Base-by-base conservation (phyloP, 2,329 filamentous ascomycete species). In the Epichloe gansuensis region DNA sequence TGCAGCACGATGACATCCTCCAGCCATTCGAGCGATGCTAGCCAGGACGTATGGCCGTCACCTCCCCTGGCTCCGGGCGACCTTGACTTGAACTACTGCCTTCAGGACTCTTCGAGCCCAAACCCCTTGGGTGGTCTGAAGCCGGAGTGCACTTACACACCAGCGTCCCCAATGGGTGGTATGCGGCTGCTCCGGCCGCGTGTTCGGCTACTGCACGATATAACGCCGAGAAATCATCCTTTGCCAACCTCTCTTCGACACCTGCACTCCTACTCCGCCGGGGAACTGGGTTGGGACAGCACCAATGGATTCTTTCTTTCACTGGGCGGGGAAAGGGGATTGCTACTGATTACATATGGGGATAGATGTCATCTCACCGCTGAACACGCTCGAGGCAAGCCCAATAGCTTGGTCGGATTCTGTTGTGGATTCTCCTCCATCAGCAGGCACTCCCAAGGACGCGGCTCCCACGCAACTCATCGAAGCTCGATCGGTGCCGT, bases 31-130 rank as follows among this genome's bases (percentile, higher is more conserved):
- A 60, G 55, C 54, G 55, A 52, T 48, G 55, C 62, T 34, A 35
- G 48, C 13, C 43, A 25, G 50, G 61, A 58, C 44, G 53, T 56
- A 48, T 69, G 68, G 63, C 62, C 65, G 38, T 72, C 68, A 28
- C 69, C 72, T 34, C 69, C 67, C 11, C n/a, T 52, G 42, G 46
- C n/a, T 15, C 34, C 53, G 12, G 43, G 28, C 34, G 48, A 51
- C 8, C 23, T 53, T 37, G 47, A 53, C 8, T 13, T 46, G 25
- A 48, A 31, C 44, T 54, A 51, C 48, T 48, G 48, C 44, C 23
- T 51, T 15, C 38, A 54, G 43, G 48, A 54, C 28, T 43, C 23
- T 4, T 9, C 44, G 3, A 12, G 3, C 23, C 23, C 25, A 8
- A 8, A 7, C 23, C n/a, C 17, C 9, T 21, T 41, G 13, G 39